Base-by-base conservation (phyloP, 2,329 filamentous ascomycete genomes). In the Septoria petroselini region DNA sequence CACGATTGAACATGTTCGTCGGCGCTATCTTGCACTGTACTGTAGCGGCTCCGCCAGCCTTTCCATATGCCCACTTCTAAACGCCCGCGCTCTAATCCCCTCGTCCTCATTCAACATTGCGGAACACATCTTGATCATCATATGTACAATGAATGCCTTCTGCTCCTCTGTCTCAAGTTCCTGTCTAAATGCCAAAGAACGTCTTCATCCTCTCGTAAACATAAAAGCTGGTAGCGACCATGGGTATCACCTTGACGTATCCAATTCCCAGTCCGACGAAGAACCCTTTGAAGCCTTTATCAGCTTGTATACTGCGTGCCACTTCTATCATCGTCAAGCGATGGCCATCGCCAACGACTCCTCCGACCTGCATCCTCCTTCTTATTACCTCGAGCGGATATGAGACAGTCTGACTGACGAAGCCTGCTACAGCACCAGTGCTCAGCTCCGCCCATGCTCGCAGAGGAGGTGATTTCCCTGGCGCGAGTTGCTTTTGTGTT, bases 311-410 rank as follows among this genome's bases (percentile, higher is more conserved):
- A 65, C 83, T 78, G 57, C 71, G 73, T 2, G 84, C 84, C 1
- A 91, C 95, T 71, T 97, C 91, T 12, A 74, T 73, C 57, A 98
- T 88, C 42, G 83, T 77, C 38, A 95, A 71, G 38, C 87, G 76
- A 61, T 82, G 88, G 0, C 91, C 91, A 66, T 97, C 91, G 1
- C 93, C 93, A 0, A 97, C 89, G 0, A 91, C 91, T 8, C 91
- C 93, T 40, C 89, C 88, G 11, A 98, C 93, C 68, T 98, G 93
- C 91, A 98, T 97, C 40, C 93, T 79, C 57, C 93, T 79, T 53
- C 93, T 77, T 51, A 97, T 86, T 12, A 98, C 88, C 69, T 98
- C 93, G 2, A 98, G 76, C 4, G 93, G 93, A 68, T 98, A 98
- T 12, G 91, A 94, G 0, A 85, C 82, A 0, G 91, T 95, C 70